phyloP scores from a whole-genome alignment of 2,329 filamentous ascomycete species.

The Trichoderma harzianum region DNA sequence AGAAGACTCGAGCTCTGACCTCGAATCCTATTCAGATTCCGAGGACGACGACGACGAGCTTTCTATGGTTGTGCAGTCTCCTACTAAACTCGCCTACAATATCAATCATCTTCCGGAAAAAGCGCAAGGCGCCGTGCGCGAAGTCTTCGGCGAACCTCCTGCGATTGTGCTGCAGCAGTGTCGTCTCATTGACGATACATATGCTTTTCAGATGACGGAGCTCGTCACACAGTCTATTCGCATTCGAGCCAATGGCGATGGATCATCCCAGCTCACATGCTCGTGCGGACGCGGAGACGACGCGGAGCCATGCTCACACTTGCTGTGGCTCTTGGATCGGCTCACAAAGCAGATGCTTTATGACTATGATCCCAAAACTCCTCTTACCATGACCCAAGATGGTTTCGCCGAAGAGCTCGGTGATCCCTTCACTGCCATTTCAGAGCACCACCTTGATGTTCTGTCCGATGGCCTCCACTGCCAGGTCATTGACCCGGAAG shows the following conservation, averaged over 20 bases:
- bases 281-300: conserved; percentile 36
- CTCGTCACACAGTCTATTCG: conserved; percentile 50
- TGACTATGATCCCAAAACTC: conserved; percentile 35
- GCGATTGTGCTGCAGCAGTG: conserved; percentile 50
- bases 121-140: conserved; percentile 39
- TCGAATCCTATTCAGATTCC: conserved; percentile 30
- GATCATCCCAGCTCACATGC: conserved; percentile 43
- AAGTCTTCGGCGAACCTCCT: conserved; percentile 47
- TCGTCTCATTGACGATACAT: conserved; percentile 44
- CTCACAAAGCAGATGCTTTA: conserved; percentile 48
- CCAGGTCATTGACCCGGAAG: conserved; percentile 36
- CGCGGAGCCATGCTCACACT: conserved; percentile 46
- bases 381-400: conserved; percentile 41
- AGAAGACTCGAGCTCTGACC: conserved; percentile 29
- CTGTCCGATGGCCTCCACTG: conserved; percentile 53
- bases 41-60: conserved; percentile 34
- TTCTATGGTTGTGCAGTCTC: conserved; percentile 34
- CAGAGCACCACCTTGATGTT: conserved; percentile 49
- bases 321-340: conserved; percentile 54
- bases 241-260: conserved; percentile 42
- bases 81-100: conserved; percentile 40
- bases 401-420: conserved; percentile 47
- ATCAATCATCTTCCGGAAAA: conserved; percentile 38
- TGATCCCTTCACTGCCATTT: conserved; percentile 47
- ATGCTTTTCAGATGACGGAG: conserved; percentile 56